Evolutionary conservation across 257 asterid genomes (phyloP).

Genomic region (Dorcoceras hygrometricum): DNA sequence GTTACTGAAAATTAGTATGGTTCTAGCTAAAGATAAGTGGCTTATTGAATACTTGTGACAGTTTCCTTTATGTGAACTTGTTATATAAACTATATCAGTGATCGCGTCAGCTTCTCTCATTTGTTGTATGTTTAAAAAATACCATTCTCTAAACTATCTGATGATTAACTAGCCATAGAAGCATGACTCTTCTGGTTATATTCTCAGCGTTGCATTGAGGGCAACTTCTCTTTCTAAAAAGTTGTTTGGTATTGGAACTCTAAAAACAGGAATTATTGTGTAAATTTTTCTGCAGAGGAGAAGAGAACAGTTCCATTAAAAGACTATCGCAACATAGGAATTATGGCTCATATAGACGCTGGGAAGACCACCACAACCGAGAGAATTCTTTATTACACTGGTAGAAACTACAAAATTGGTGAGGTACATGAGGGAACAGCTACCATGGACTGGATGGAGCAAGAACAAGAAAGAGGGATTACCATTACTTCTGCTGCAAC

Average conservation of each 20-base stretch:
- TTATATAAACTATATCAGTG: too few relatives aligned
- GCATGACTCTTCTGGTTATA: not conserved
- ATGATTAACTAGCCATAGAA: conserved; percentile 2
- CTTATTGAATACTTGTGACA: not conserved
- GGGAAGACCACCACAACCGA: conserved; percentile 98
- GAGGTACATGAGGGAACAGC: conserved; percentile 99
- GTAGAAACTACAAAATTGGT: conserved; percentile 91
- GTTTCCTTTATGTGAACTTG: not conserved
- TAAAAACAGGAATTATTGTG: not conserved
- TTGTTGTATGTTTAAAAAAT: not conserved
- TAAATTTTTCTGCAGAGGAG: conserved; percentile 50
- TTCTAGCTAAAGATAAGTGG: not conserved
- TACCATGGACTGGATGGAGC: conserved; percentile 99
- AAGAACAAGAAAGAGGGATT: conserved; percentile 96
- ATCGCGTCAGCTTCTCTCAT: not conserved
- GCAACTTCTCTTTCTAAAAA: not conserved
- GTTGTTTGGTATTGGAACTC: conserved; percentile 7
- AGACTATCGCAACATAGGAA: conserved; percentile 94
- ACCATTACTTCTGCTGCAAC: conserved; percentile 97
- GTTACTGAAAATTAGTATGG: not conserved
- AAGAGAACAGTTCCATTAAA: conserved; percentile 65
- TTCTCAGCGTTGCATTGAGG: not conserved
- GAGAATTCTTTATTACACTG: conserved; percentile 81
- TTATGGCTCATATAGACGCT: conserved; percentile 97
- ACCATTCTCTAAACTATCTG: not conserved